Evolutionary conservation across 805 yeast genomes (phyloP).

Genomic region (Schwanniomyces occidentalis): DNA sequence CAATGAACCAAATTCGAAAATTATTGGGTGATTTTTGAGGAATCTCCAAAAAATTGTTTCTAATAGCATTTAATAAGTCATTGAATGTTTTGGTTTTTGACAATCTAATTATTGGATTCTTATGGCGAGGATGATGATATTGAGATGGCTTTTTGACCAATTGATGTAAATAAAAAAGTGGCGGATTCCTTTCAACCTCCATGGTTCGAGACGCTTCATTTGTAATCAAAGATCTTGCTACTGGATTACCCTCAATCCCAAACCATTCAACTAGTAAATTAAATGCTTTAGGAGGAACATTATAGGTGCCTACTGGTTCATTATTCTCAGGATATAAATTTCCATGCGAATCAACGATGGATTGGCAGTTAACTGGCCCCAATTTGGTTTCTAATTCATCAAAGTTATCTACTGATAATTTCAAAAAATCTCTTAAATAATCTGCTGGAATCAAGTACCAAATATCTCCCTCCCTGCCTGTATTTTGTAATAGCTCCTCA

Average conservation of each 20-base stretch:
- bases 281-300: conserved; percentile 47
- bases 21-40: conserved; percentile 13
- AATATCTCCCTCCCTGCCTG: conserved; percentile 46
- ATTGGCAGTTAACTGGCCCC: conserved; percentile 49
- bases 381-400: conserved; percentile 29
- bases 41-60: conserved; percentile 19
- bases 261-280: conserved; percentile 51
- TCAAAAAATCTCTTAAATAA: conserved; percentile 45
- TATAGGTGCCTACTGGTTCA: conserved; percentile 14
- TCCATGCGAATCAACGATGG: conserved; percentile 47
- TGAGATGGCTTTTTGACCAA: conserved; percentile 19
- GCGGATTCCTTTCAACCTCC: conserved; percentile 38
- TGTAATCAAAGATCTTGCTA: conserved; percentile 28
- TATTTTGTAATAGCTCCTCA: conserved; percentile 15
- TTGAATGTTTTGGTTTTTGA: conserved; percentile 37
- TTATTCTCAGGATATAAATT: conserved; percentile 32
- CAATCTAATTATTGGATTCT: conserved; percentile 16
- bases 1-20: conserved; percentile 41
- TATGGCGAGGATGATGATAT: conserved; percentile 6
- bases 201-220: conserved; percentile 25
- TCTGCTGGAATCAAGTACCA: conserved; percentile 49
- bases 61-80: conserved; percentile 30
- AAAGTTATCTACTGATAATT: conserved; percentile 25
- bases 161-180: conserved; percentile 35
- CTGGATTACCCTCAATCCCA: conserved; percentile 45